Evolutionary conservation across 1,284 basidiomycete species (phyloP).

Genomic region (Ceratobasidium sp.): DNA sequence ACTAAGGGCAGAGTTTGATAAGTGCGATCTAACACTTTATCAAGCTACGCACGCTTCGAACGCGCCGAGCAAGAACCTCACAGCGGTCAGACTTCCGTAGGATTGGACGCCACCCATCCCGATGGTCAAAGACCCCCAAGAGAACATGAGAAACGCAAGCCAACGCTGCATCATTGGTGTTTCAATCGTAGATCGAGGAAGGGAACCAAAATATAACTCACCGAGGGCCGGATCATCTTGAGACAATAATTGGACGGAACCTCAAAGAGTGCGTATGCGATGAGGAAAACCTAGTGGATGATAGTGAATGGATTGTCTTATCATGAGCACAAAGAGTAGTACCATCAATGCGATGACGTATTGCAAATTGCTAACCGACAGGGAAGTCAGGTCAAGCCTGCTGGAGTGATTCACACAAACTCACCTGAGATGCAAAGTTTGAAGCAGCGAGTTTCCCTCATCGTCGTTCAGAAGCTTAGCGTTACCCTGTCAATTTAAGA

Average conservation of each 20-base stretch:
- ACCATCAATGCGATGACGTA: slow-evolving; percentile 26
- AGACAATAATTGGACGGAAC: slow-evolving; percentile 40
- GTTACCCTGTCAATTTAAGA: slow-evolving; percentile 8
- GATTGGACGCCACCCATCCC: slow-evolving; percentile 20
- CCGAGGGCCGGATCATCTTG: slow-evolving; percentile 26
- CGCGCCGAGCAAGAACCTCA: slow-evolving; percentile 19
- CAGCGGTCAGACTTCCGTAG: slow-evolving; percentile 26
- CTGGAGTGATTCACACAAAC: background rate
- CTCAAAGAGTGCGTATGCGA: slow-evolving; percentile 26
- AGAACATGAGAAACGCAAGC: slow-evolving; percentile 31
- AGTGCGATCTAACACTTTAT: background rate
- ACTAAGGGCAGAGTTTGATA: background rate
- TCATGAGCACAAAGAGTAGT: too few relatives aligned
- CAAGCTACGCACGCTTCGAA: slow-evolving; percentile 19
- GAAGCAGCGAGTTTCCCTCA: slow-evolving; percentile 26
- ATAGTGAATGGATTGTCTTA: background rate
- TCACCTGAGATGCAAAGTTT: slow-evolving; percentile 15
- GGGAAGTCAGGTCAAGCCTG: background rate
- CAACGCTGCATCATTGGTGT: slow-evolving; percentile 5
- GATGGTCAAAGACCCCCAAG: slow-evolving; percentile 22
- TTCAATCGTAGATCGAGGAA: too few relatives aligned
- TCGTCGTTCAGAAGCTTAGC: slow-evolving; percentile 25
- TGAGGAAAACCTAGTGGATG: slow-evolving; percentile 14
- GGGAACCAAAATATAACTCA: background rate
- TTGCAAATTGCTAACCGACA: slow-evolving; percentile 8